Evolutionary conservation across 176 grass and related monocot species (phyloP).

Genomic region (Triticum aestivum): DNA sequence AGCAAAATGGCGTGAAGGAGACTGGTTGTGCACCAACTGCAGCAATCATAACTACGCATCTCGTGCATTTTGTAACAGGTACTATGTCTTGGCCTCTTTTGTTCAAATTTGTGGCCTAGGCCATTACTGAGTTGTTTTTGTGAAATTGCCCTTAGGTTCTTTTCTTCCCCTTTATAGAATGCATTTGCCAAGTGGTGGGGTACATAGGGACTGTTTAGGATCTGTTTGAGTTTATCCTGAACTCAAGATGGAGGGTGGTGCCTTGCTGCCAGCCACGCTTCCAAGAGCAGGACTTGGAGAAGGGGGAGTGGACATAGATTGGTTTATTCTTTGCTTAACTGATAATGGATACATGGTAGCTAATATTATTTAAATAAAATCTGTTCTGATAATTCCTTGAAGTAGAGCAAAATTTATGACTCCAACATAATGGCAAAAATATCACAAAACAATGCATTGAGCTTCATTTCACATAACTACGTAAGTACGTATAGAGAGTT

Average conservation of each 20-base stretch:
- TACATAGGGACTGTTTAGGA: not conserved
- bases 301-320: not conserved
- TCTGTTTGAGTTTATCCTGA: not conserved
- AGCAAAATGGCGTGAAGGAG: constrained; percentile 95
- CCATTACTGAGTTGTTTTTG: not conserved
- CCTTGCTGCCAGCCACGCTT: not conserved
- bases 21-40: constrained; percentile 94
- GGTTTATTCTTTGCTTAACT: not conserved
- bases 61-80: constrained; percentile 93
- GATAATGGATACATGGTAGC: not conserved
- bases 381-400: not conserved
- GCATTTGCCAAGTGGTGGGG: not conserved
- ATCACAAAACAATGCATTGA: not conserved
- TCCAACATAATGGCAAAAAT: not conserved
- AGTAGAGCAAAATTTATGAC: not conserved
- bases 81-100: constrained; percentile 10
- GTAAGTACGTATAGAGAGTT: not conserved
- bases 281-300: not conserved
- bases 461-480: not conserved
- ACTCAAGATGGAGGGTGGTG: not conserved
- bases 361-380: not conserved
- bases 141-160: not conserved
- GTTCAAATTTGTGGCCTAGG: not conserved
- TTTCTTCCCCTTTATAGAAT: not conserved
- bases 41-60: constrained; percentile 99